Percentiles rank a stretch among this genome's conserved stretches.
Conservation (phyloP, 306 rosid species). For the Luffa aegyptiaca region DNA sequence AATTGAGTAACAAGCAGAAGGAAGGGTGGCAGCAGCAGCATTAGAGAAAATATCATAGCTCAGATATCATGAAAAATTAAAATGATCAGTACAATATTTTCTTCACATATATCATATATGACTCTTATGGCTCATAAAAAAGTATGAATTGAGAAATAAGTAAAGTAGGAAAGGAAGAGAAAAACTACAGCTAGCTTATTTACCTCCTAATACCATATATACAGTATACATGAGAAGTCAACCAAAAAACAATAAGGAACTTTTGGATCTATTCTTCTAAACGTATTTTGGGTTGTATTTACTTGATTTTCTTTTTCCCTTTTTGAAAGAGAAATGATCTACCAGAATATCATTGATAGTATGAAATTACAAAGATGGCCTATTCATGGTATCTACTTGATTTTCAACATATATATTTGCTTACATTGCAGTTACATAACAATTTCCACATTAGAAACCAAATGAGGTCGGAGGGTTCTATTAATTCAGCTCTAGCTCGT, state of each 20-base stretch:
- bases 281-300: background rate
- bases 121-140: background rate
- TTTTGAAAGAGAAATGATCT: no score
- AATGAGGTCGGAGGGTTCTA: conserved; percentile 24
- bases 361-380: no score
- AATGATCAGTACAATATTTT: background rate
- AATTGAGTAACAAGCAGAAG: background rate
- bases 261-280: background rate
- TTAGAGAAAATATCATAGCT: background rate
- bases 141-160: background rate
- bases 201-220: background rate
- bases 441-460: conserved; percentile 51
- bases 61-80: background rate
- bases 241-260: background rate
- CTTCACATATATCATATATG: background rate
- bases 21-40: background rate
- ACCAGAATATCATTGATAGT: no score
- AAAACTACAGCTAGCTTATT: background rate
- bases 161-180: background rate
- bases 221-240: background rate
- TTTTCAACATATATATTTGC: background rate
- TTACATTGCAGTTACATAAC: conserved; percentile 56
- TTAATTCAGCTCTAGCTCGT: conserved; percentile 28
- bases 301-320: background rate
- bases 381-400: background rate